phyloP scores from a whole-genome alignment of 345 rosid genomes.

The Bruguiera parviflora region DNA sequence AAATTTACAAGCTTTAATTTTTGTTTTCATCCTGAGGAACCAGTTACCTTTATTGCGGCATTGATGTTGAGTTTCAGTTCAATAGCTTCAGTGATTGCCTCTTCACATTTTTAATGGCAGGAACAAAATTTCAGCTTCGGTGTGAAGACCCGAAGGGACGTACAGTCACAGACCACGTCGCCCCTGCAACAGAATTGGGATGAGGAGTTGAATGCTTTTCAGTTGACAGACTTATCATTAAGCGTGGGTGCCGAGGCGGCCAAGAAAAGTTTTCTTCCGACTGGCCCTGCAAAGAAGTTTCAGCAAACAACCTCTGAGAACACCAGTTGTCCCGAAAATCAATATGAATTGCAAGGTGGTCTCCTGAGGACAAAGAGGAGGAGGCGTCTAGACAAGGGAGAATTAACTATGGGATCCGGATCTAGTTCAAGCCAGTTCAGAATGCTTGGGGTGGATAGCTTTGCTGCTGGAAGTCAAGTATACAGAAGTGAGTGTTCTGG shows the following conservation, averaged over 20 bases:
- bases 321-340: background rate
- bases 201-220: background rate
- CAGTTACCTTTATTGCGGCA: background rate
- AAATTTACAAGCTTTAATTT: background rate
- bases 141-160: background rate
- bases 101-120: background rate
- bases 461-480: background rate
- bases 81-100: background rate
- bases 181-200: background rate
- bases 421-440: background rate
- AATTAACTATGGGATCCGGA: background rate
- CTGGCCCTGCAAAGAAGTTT: background rate
- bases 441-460: background rate
- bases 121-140: background rate
- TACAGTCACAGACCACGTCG: background rate
- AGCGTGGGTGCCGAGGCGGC: slow-evolving; percentile 5
- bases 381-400: background rate
- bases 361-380: background rate
- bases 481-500: background rate
- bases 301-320: background rate
- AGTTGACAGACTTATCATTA: slow-evolving; percentile 15
- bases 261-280: background rate
- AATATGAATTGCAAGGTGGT: background rate
- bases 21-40: background rate
- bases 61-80: background rate